phyloP scores from a whole-genome alignment of 768 basidiomycete species.

The Fibroporia radiculosa region DNA sequence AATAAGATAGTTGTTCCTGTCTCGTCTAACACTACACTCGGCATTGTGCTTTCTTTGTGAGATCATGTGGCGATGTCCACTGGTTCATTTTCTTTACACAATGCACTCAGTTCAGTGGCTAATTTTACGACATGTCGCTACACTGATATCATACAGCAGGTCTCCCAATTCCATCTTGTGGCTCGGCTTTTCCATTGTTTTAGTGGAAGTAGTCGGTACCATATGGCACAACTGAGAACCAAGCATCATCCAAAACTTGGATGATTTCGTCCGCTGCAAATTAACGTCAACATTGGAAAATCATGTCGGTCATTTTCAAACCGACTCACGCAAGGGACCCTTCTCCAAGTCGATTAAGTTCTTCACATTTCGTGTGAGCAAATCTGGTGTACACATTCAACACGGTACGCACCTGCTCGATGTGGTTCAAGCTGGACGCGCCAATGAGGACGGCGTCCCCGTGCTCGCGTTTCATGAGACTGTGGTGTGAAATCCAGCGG shows the following conservation, averaged over 20 bases:
- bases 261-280: conserved; percentile 42
- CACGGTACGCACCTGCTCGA: conserved; percentile 34
- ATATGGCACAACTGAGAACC: conserved; percentile 34
- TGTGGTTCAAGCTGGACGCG: conserved; percentile 50
- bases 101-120: too few species aligned
- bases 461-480: conserved; percentile 35
- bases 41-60: too few species aligned
- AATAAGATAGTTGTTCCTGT: too few species aligned
- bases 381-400: background rate
- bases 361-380: conserved; percentile 12
- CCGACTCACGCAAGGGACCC: conserved; percentile 28
- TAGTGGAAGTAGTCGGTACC: conserved; percentile 20
- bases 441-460: conserved; percentile 54
- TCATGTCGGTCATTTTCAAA: background rate
- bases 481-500: conserved; percentile 43
- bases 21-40: too few species aligned
- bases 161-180: too few species aligned
- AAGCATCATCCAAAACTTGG: conserved; percentile 42
- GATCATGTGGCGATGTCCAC: too few species aligned
- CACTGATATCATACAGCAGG: too few species aligned
- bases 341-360: conserved; percentile 48
- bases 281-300: background rate
- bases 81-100: too few species aligned
- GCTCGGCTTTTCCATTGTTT: background rate
- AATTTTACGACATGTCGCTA: too few species aligned